phyloP scores from a whole-genome alignment of 2,329 filamentous ascomycete genomes.

The Aureobasidium leucospermi region DNA sequence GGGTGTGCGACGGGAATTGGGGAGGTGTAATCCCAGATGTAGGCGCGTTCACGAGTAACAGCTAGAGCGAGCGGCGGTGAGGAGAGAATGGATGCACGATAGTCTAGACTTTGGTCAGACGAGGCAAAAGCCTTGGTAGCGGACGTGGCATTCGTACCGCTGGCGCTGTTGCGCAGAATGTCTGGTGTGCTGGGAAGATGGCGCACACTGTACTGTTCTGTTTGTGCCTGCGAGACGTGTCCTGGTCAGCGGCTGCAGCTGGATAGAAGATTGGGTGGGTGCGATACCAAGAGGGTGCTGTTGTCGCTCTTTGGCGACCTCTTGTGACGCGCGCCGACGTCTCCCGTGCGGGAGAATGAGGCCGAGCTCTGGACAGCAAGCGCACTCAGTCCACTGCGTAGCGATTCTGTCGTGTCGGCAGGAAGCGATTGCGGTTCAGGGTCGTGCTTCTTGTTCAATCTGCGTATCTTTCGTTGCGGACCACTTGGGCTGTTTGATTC shows the following conservation, averaged over 20 bases:
- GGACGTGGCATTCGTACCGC: constrained; percentile 1
- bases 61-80: constrained; percentile 65
- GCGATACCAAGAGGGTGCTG: constrained; percentile 11
- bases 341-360: constrained; percentile 5
- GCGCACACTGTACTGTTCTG: constrained; percentile 75
- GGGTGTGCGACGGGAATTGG: constrained; percentile 62
- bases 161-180: constrained; percentile 15
- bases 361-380: not conserved
- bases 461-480: constrained; percentile 41
- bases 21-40: constrained; percentile 80
- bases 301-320: constrained; percentile 11
- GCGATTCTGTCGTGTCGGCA: constrained; percentile 11
- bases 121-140: not conserved
- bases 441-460: constrained; percentile 27
- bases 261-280: not conserved
- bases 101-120: constrained; percentile 20
- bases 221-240: constrained; percentile 57
- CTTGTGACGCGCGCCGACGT: constrained; percentile 10
- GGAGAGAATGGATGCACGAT: constrained; percentile 44
- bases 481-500: constrained; percentile 21
- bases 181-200: constrained; percentile 71
- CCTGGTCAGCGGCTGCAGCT: not conserved
- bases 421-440: not conserved
- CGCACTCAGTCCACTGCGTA: constrained; percentile 7
- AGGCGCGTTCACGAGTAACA: constrained; percentile 72